A percentile compares a stretch with the other conserved stretches of the same genome.
phyloP scores from a whole-genome alignment of 1,284 basidiomycete species.

The Coriolopsis trogii region DNA sequence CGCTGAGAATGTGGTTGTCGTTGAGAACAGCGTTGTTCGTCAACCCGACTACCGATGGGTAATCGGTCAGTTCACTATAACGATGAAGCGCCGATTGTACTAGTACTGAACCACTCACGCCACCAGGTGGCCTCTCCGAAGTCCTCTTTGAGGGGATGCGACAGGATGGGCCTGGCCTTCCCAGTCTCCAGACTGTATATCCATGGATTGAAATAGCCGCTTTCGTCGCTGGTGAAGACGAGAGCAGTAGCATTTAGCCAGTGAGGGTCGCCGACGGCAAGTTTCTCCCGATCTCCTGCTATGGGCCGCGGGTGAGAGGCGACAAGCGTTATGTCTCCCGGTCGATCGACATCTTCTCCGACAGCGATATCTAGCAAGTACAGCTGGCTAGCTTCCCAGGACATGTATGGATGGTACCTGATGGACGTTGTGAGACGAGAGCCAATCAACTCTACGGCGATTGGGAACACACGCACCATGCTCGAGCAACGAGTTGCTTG shows the following conservation, averaged over 20 bases:
- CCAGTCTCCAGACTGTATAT: slow-evolving; percentile 39
- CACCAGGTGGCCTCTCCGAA: slow-evolving; percentile 59
- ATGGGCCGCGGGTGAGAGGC: background rate
- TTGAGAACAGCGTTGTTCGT: slow-evolving; percentile 42
- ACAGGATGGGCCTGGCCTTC: slow-evolving; percentile 42
- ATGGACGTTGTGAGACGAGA: background rate
- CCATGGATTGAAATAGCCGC: slow-evolving; percentile 70
- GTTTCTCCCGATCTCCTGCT: slow-evolving; percentile 32
- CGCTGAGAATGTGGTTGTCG: slow-evolving; percentile 42
- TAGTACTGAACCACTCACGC: slow-evolving; percentile 38
- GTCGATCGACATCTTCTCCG: background rate
- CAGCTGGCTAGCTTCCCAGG: slow-evolving; percentile 69
- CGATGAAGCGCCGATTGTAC: too few species aligned
- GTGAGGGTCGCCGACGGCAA: slow-evolving; percentile 51
- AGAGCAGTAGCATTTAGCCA: slow-evolving; percentile 60
- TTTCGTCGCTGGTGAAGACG: slow-evolving; percentile 64
- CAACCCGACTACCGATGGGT: background rate
- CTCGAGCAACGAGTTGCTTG: slow-evolving; percentile 58
- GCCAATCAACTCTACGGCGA: too few species aligned
- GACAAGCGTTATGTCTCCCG: background rate
- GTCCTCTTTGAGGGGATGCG: slow-evolving; percentile 48
- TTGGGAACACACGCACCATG: slow-evolving; percentile 50
- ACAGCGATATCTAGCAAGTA: slow-evolving; percentile 46
- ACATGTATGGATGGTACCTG: slow-evolving; percentile 70
- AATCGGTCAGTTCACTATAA: background rate